phyloP scores from a whole-genome alignment of 2,329 filamentous ascomycete species.

The Diaporthe sp. region DNA sequence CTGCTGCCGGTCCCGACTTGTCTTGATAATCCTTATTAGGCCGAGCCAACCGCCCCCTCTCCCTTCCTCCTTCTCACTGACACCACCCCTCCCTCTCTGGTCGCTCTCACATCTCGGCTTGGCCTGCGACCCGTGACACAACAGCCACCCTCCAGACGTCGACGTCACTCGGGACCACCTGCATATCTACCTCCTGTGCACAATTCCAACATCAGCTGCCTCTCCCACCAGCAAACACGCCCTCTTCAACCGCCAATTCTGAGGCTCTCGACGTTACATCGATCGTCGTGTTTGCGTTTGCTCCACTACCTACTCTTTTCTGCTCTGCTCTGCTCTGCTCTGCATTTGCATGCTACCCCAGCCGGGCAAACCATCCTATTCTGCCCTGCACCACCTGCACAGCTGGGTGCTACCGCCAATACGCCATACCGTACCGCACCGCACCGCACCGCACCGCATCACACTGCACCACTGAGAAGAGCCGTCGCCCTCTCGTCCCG shows the following conservation, averaged over 20 bases:
- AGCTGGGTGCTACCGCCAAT: neutral
- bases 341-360: neutral
- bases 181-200: neutral
- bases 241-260: neutral
- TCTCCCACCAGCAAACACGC: constrained; percentile 15
- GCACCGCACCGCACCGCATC: neutral
- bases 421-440: neutral
- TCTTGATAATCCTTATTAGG: constrained; percentile 11
- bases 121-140: constrained; percentile 31
- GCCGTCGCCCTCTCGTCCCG: neutral
- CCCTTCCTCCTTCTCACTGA: constrained; percentile 7
- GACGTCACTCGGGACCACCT: constrained; percentile 34
- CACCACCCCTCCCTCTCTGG: constrained; percentile 4
- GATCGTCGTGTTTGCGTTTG: constrained; percentile 15
- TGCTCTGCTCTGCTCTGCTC: constrained; percentile 6
- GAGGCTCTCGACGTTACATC: constrained; percentile 32
- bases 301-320: constrained; percentile 14
- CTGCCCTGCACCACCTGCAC: constrained; percentile 3
- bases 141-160: constrained; percentile 11
- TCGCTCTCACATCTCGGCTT: constrained; percentile 19
- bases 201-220: neutral
- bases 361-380: constrained; percentile 6
- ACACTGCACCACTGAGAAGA: constrained; percentile 1
- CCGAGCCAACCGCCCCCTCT: constrained; percentile 5
- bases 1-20: neutral